Conservation (phyloP, 257 asterid genomes). For the Parsonsia alboflavescens region DNA sequence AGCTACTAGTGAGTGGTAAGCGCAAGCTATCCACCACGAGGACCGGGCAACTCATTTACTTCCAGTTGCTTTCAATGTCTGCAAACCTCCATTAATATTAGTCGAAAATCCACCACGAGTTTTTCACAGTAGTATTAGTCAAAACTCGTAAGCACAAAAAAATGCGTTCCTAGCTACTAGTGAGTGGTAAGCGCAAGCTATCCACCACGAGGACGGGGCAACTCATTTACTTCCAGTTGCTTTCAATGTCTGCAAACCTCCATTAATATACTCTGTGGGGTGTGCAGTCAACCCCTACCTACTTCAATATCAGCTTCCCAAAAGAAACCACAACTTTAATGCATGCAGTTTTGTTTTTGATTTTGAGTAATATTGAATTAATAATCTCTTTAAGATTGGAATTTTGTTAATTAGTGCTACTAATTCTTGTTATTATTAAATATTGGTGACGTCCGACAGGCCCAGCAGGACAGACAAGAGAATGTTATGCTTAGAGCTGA, state of each 20-base stretch:
- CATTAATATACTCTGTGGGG: conserved; percentile 50
- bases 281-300: conserved; percentile 61
- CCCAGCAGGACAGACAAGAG: conserved; percentile 88
- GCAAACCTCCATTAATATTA: conserved; percentile 41
- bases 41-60: conserved; percentile 39
- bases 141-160: conserved; percentile 27
- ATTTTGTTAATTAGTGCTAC: not conserved
- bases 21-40: conserved; percentile 16
- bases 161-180: conserved; percentile 4
- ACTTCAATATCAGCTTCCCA: conserved; percentile 29
- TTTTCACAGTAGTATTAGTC: too few relatives aligned
- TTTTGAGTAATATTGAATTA: not conserved
- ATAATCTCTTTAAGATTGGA: not conserved
- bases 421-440: not conserved
- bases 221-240: conserved; percentile 51
- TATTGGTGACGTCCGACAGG: conserved; percentile 30
- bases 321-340: conserved; percentile 44
- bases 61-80: conserved; percentile 52
- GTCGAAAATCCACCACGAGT: conserved; percentile 17
- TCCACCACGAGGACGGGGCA: conserved; percentile 20
- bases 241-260: conserved; percentile 44
- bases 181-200: conserved; percentile 7
- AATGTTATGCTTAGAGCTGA: conserved; percentile 72
- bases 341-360: conserved; percentile 22
- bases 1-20: conserved; percentile 3